These are phyloP conservation scores for Colletotrichum siamense DNA, from an alignment of 2,329 filamentous ascomycete species.

Conservation along the genomic window DNA sequence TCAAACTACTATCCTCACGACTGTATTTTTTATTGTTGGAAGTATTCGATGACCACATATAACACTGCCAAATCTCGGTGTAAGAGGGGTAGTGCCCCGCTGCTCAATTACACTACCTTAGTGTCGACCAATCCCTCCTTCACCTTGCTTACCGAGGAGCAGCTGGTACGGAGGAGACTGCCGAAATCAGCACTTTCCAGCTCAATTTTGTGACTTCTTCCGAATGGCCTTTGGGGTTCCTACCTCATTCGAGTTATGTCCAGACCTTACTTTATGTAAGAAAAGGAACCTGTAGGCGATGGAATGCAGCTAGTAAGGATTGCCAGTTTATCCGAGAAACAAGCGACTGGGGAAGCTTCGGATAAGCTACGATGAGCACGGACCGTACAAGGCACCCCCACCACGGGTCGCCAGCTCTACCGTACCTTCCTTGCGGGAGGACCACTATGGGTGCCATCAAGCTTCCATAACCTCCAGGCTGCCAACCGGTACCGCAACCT, in stretches of 20 bases:
- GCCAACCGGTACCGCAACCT: neutral
- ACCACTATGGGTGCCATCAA: neutral
- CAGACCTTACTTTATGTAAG: neutral
- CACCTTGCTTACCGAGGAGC: neutral
- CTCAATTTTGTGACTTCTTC: neutral
- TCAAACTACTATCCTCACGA: neutral
- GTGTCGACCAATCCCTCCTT: neutral
- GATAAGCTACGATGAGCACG: neutral
- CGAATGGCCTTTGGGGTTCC: neutral
- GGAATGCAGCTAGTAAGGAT: neutral
- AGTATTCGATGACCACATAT: neutral
- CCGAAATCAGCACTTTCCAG: neutral
- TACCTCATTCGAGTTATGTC: neutral
- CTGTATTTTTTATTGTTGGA: neutral
- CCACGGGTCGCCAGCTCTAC: neutral
- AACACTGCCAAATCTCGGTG: neutral
- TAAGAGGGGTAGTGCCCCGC: neutral
- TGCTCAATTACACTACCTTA: neutral
- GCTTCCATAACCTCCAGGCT: neutral
- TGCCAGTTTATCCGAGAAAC: neutral
- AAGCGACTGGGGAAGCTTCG: neutral
- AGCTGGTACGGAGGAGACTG: neutral
- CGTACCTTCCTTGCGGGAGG: neutral
- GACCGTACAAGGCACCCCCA: slow-evolving; percentile 6
- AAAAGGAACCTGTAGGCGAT: neutral